Evolutionary conservation across 495 filamentous ascomycete species (phyloP), one percentile per base, ranked within the genome.

Genomic region (Tuber umbilicatum): DNA sequence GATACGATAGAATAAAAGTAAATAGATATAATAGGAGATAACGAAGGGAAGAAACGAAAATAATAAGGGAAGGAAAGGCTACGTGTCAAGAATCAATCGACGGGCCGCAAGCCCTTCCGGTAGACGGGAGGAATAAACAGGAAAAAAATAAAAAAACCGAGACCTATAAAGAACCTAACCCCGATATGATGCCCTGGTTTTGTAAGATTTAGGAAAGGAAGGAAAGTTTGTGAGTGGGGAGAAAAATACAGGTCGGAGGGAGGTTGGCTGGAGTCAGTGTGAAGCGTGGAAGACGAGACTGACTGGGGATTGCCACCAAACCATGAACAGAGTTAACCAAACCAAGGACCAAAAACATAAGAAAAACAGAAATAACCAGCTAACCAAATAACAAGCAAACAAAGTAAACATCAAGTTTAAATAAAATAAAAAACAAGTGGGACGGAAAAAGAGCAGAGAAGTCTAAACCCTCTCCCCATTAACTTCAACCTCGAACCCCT

Each of bases 391-490:
- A 55, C 50, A 50, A 10, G 45, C 2, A 50, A 50, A 60, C 50
- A 64, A 35, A 31, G n/a, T 31, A 60, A 64, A 70, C 37, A 55
- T 17, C 38, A 71, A 75, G 73, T 38, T 68, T 79, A 73, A 72
- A 45, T 75, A 69, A 81, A 47, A 40, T 55, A 72, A 43, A 73
- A 47, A 42, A 67, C 5, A 47, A 23, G 19, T 2, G 21, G 43
- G 5, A 45, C 2, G 45, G 67, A 72, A 70, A 42, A 74, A 81
- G 70, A 60, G 42, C 38, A 73, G 39, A 76, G 75, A 79, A 43
- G 76, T 70, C 79, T 87, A 94, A 79, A 96, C 88, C 84, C 89
- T 89, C 79, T 89, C 89, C 27, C 94, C 94, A 82, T 97, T 97
- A 69, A 97, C 86, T 73, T 89, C 90, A 74, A 97, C 86, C 82